A percentile compares a stretch with the other conserved stretches of the same genome.
phyloP scores from a whole-genome alignment of 2,329 filamentous ascomycete species.

The Aspergillus fischeri region DNA sequence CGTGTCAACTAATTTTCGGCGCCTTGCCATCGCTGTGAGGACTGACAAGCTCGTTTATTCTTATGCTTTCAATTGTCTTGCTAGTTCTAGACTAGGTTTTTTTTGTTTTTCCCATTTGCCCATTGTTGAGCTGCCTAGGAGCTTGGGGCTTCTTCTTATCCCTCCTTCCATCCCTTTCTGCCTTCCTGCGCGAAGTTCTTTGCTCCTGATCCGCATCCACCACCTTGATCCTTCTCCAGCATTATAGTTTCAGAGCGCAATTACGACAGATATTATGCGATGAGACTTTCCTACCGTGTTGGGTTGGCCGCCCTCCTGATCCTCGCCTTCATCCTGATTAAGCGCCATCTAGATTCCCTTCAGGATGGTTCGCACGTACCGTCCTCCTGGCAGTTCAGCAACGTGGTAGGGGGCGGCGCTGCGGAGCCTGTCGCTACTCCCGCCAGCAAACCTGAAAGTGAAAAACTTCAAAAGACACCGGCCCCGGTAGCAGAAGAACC shows the following conservation, averaged over 20 bases:
- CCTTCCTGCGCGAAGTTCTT: background rate
- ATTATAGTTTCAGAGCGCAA: background rate
- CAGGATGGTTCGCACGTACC: constrained; percentile 17
- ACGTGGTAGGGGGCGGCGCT: constrained; percentile 5
- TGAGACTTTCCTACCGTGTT: constrained; percentile 25
- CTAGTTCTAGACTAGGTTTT: background rate
- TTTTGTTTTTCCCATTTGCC: background rate
- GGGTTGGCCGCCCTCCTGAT: constrained; percentile 28
- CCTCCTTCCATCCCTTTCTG: background rate
- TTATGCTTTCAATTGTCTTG: background rate
- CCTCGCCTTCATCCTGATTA: constrained; percentile 25
- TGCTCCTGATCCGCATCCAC: constrained; percentile 6
- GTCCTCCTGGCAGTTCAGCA: constrained; percentile 26
- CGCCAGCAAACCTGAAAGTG: background rate
- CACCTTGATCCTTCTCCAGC: constrained; percentile 2
- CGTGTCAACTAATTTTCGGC: background rate
- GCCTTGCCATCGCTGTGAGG: background rate
- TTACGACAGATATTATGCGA: constrained; percentile 17
- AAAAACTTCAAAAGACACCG: background rate
- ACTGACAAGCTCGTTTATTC: background rate
- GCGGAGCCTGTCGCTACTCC: constrained; percentile 10
- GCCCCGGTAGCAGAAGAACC: constrained; percentile 3
- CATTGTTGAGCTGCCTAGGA: background rate
- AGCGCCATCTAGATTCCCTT: constrained; percentile 19
- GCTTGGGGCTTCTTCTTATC: background rate